Percentiles rank a stretch among this genome's conserved stretches.
phyloP scores from a whole-genome alignment of 2,329 filamentous ascomycete species.

The Elsinoe perseae region DNA sequence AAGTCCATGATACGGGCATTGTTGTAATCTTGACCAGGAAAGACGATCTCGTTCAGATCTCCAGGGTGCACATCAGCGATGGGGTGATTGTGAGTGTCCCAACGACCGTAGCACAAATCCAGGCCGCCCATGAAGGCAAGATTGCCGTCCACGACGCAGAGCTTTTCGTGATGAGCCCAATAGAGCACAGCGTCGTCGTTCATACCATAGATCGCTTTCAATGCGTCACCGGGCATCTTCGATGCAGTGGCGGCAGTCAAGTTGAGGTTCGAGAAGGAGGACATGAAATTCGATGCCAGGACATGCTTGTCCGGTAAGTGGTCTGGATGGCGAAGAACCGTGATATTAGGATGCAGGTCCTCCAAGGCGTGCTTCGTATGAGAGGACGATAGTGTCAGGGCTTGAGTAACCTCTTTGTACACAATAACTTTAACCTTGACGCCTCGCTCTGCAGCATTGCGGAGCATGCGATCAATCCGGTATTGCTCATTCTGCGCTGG shows the following conservation, averaged over 20 bases:
- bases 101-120: slow-evolving; percentile 78
- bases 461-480: slow-evolving; percentile 73
- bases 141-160: slow-evolving; percentile 71
- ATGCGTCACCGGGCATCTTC: slow-evolving; percentile 61
- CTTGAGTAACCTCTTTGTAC: slow-evolving; percentile 83
- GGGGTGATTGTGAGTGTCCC: slow-evolving; percentile 74
- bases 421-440: slow-evolving; percentile 81
- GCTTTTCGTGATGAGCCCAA: slow-evolving; percentile 92
- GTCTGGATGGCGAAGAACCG: slow-evolving; percentile 84
- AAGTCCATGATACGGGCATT: slow-evolving; percentile 80
- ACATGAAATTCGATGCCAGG: slow-evolving; percentile 50
- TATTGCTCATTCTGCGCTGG: slow-evolving; percentile 76
- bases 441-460: slow-evolving; percentile 72
- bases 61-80: slow-evolving; percentile 77
- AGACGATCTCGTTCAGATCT: slow-evolving; percentile 66
- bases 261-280: slow-evolving; percentile 49
- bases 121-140: slow-evolving; percentile 86
- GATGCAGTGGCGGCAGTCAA: slow-evolving; percentile 49
- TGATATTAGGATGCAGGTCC: slow-evolving; percentile 69
- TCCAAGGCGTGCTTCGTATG: slow-evolving; percentile 79
- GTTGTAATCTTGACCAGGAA: slow-evolving; percentile 89
- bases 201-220: slow-evolving; percentile 70
- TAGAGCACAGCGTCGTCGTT: slow-evolving; percentile 75
- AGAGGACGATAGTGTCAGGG: slow-evolving; percentile 62
- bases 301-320: slow-evolving; percentile 68